Base-by-base conservation (phyloP, 768 basidiomycete genomes). In the Calocera cornea region DNA sequence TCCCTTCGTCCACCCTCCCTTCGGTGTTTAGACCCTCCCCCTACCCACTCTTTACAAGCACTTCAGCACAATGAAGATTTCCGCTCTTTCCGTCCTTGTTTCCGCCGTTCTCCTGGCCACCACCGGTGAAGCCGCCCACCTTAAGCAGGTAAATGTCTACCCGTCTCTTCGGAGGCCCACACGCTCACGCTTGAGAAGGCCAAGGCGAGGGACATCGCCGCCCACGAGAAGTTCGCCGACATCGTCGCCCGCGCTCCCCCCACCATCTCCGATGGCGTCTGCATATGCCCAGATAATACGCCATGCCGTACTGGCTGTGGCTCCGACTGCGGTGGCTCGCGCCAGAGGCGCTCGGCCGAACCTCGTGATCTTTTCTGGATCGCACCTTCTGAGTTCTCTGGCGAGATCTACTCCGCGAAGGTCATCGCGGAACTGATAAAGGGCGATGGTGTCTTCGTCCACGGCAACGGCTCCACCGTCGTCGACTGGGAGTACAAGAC, bases 401-500 rank as follows among this genome's bases (percentile, higher is more conserved):
- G 54, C 31, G 54, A 60, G 54, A 33, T 60, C 54, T 60, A 60
- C 54, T 16, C 24, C 5, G 54, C 14, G 14, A 31, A 60, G 27
- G 27, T 60, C 54, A 60, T 60, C 7, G 54, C 54, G 14, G 54
- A 22, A 5, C 54, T 60, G 14, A 60, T 60, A 11, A 60, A 60
- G 31, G 54, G 54, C 54, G 54, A 60, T 31, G 54, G 54, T 31
- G 27, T 60, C 14, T 60, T 60, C 54, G 31, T 33, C 31, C 54
- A 60, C 54, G 31, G 14, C 31, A 60, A 60, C 54, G 54, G 54
- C 54, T 5, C 54, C 31, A 60, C 14, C 54, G 54, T 60, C 31
- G 22, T 22, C 27, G 54, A 60, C 54, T 60, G 54, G 54, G 54
- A 60, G 54, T 60, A 60, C 54, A 60, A 60, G 54, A 31, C 31